Percentiles rank a stretch among this genome's conserved stretches.
Evolutionary conservation across 1,284 basidiomycete species (phyloP).

Genomic region (Puccinia sorghi): DNA sequence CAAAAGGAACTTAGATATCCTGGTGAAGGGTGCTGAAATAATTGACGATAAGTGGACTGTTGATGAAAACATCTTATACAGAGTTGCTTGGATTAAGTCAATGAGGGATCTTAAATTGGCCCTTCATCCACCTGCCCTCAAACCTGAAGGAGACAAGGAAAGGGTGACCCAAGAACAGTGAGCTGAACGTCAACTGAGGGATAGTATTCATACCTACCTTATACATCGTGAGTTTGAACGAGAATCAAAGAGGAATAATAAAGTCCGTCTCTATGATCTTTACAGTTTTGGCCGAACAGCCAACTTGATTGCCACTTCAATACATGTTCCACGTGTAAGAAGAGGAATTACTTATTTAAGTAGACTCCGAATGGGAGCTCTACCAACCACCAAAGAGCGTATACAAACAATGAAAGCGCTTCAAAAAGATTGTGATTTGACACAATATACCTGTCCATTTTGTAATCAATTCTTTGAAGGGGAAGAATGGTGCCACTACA

Average conservation of each 20-base stretch:
- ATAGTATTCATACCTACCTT: neutral
- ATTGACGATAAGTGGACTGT: too few relatives aligned
- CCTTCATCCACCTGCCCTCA: neutral
- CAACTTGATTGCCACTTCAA: slow-evolving; percentile 6
- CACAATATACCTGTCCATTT: neutral
- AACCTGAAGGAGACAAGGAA: neutral
- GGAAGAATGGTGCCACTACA: too few relatives aligned
- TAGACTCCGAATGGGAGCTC: neutral
- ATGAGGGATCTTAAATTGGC: neutral
- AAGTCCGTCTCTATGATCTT: neutral
- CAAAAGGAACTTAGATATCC: neutral
- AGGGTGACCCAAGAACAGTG: neutral
- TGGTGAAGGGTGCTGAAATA: too few relatives aligned
- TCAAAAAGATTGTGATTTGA: neutral
- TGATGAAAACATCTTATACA: neutral
- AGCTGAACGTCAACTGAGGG: neutral
- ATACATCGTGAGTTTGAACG: neutral
- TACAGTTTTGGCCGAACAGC: neutral
- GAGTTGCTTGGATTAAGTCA: neutral
- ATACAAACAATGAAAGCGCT: neutral
- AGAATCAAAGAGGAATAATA: neutral
- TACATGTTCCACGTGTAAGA: neutral
- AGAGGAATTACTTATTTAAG: neutral
- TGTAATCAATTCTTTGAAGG: too few relatives aligned
- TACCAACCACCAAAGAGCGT: neutral